phyloP scores from a whole-genome alignment of 768 basidiomycete species.

The Tulasnella sp. region DNA sequence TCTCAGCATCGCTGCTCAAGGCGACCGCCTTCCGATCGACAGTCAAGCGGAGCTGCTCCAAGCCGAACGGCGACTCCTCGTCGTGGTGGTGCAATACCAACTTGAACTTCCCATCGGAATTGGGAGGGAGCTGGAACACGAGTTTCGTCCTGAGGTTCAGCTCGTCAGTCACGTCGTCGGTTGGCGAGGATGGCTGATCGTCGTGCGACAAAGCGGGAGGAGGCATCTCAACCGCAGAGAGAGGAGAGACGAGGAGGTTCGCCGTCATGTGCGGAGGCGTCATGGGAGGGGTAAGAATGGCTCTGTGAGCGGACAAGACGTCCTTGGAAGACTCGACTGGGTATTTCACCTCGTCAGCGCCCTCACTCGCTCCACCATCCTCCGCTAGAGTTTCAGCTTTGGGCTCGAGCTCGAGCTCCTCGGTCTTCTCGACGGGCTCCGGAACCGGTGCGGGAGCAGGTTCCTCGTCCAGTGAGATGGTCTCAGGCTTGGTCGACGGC shows the following conservation, averaged over 20 bases:
- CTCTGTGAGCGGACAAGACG: neutral
- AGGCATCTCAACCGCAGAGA: neutral
- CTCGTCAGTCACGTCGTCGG: neutral
- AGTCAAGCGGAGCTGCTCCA: neutral
- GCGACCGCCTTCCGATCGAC: neutral
- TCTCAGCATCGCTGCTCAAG: neutral
- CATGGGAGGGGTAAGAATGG: constrained; percentile 4
- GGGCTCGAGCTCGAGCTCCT: neutral
- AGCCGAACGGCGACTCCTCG: neutral
- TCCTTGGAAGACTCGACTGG: neutral
- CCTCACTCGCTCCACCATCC: neutral
- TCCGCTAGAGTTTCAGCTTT: neutral
- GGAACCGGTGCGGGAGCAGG: neutral
- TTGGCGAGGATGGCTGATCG: neutral
- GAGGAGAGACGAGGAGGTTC: neutral
- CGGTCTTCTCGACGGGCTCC: neutral
- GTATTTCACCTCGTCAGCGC: neutral
- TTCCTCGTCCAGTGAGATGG: neutral
- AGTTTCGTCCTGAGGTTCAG: neutral
- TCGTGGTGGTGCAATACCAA: neutral
- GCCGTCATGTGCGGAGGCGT: neutral
- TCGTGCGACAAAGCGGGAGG: neutral
- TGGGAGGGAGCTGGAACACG: neutral
- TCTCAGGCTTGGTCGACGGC: neutral
- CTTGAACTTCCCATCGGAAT: neutral